Evolutionary conservation across 805 yeast species (phyloP), one percentile per base, ranked within the genome.

Genomic region (Candida khao-thaluensis): DNA sequence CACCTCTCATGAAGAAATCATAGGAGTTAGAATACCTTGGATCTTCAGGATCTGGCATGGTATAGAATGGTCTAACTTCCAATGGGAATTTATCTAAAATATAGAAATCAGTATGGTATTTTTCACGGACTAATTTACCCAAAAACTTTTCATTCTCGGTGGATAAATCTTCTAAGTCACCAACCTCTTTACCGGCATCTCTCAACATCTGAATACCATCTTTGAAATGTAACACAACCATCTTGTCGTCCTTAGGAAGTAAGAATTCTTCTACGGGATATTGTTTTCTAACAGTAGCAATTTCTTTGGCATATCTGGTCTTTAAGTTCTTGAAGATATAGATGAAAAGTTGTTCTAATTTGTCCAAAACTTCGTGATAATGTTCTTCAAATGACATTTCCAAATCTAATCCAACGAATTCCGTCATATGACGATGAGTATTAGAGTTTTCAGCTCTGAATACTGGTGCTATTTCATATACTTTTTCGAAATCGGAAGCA

Each of bases 1-100:
- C 99, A 62, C 99, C 99, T 74, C 99, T 85, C 99, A 93, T 93
- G 78, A 93, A 93, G 82, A 93, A 93, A 72, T 93, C 99, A 62
- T 91, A 93, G 15, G 98, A 91, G 79, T 93, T 93, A 48, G 98
- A 90, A 72, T 90, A 90, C 53, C 83, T 76, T 48, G 95, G 80
- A 69, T 93, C 90, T 57, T 80, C 83, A 14, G 98, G 76, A 63
- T 89, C 96, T 47, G 99, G 98, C 99, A 93, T 93, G 35, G 99
- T 93, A 78, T 93, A 93, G 79, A 93, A 93, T 42, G 99, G 99
- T 75, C 99, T 83, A 40, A 90, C 79, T 21, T 87, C 93, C 59
- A 89, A 75, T 56, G 99, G 99, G 86, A 93, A 93, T 68, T 93
- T 93, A 76, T 93, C 99, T 67, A 93, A 79, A 57, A 93, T 86